These are phyloP conservation scores for Suhomyces sp. DNA, from an alignment of 805 yeast species.

Conservation along the genomic window DNA sequence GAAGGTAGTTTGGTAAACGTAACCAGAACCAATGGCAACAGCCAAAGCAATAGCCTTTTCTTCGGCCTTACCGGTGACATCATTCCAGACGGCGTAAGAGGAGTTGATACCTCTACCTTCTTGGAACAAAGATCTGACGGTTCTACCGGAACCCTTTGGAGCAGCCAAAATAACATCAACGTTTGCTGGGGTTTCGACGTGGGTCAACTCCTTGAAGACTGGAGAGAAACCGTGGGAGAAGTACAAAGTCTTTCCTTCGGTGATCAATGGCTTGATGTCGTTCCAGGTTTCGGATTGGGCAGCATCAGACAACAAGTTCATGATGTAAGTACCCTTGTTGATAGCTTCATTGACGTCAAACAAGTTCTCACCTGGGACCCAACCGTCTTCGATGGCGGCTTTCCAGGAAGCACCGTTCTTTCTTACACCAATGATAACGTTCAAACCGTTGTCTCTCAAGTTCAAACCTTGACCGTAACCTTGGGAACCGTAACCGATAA, in stretches of 20 bases:
- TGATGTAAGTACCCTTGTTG: conserved; percentile 84
- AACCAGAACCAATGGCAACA: conserved; percentile 99
- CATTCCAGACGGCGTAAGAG: conserved; percentile 99
- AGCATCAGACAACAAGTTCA: conserved; percentile 98
- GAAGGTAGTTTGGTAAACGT: conserved; percentile 99
- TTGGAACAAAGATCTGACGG: conserved; percentile 98
- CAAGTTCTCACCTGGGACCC: conserved; percentile 99
- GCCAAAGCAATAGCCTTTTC: conserved; percentile 98
- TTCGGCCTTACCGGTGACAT: conserved; percentile 97
- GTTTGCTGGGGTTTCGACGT: conserved; percentile 92
- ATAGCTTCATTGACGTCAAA: conserved; percentile 95
- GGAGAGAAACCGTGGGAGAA: conserved; percentile 99
- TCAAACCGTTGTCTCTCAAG: conserved; percentile 98
- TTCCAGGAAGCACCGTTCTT: conserved; percentile 99
- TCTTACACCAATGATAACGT: conserved; percentile 97
- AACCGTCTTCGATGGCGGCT: conserved; percentile 98
- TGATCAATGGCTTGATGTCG: conserved; percentile 80
- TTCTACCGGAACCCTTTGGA: conserved; percentile 99
- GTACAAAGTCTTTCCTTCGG: conserved; percentile 97
- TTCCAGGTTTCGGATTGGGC: conserved; percentile 99
- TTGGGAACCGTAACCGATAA: conserved; percentile 99
- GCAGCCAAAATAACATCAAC: conserved; percentile 98
- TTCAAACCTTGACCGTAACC: conserved; percentile 99
- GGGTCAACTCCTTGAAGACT: conserved; percentile 95
- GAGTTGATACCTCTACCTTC: conserved; percentile 99